Base-by-base conservation (phyloP, 129 eudicot genomes). In the Flaveria sonorensis region DNA sequence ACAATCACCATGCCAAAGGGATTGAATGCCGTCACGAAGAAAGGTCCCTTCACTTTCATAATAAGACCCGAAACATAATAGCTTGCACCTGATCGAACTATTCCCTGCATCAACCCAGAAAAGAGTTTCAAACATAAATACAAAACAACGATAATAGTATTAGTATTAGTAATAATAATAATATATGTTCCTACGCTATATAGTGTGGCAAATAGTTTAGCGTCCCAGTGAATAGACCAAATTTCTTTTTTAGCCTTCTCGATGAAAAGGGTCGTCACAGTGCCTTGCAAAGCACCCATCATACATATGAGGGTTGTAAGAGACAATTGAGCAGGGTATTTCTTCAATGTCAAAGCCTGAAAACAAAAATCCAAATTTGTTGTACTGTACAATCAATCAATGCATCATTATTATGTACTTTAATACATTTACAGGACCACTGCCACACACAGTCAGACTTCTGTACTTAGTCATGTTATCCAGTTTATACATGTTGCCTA, bases 281-380 rank as follows among this genome's bases (percentile, higher is more conserved):
- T 30, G 19, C 92, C 89, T 82, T 89, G 90, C 57, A 87, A 28
- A 11, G 92, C 85, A 4, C 92, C 97, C 77, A 71, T 77, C 79
- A 48, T 69, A 64, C 97, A 92, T 21, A 92, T 77, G 40, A 89
- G 83, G 46, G 85, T 68, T 5, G 97, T 92, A 46, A 89, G 86
- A 53, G 97, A 88, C 36, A 92, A 89, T 13, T 74, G 87, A 61
- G 96, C 92, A 42, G 95, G 92, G 66, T 92, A 92, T 30, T 86
- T 50, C 81, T 85, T 89, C 81, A 92, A 51, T 32, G 92, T 85
- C 65, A 81, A 81, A 21, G 92, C 96, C 97, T 92, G 87, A 53
- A 42, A 65, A 57, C 10, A 60, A 1, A 47, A 48, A 47, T 19
- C 28, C n/a, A 28, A 68, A 53, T 39, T 66, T 28, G 21, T 56